Percentiles rank a stretch among this genome's conserved stretches.
Evolutionary conservation across 208 protist genomes (phyloP).

Genomic region (Balamuthia mandrillaris): DNA sequence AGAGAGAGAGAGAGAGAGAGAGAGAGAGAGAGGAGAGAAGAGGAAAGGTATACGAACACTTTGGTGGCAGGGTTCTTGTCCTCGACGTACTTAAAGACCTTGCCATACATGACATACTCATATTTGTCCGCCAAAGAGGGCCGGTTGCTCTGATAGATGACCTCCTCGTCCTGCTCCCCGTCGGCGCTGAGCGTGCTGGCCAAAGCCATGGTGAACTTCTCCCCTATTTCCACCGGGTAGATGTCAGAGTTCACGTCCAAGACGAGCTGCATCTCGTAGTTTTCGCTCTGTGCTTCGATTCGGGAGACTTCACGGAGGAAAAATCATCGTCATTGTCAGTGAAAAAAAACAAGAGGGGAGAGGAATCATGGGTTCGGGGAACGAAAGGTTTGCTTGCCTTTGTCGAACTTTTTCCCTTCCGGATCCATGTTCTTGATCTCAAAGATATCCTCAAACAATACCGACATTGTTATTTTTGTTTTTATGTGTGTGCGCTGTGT

Average conservation of each 20-base stretch:
- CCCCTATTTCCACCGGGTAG: slow-evolving; percentile 86
- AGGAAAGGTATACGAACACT: slow-evolving; percentile 32
- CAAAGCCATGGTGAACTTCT: slow-evolving; percentile 88
- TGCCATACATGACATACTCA: slow-evolving; percentile 96
- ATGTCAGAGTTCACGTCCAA: slow-evolving; percentile 94
- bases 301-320: slow-evolving; percentile 63
- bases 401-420: slow-evolving; percentile 74
- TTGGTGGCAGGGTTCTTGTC: slow-evolving; percentile 65
- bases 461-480: neutral
- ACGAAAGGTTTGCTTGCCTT: slow-evolving; percentile 24
- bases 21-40: neutral
- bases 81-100: slow-evolving; percentile 88
- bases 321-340: neutral
- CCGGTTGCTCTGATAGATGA: slow-evolving; percentile 20
- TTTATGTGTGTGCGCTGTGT: neutral
- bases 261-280: slow-evolving; percentile 75
- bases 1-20: no score
- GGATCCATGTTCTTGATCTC: slow-evolving; percentile 69
- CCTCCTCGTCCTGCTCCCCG: slow-evolving; percentile 62
- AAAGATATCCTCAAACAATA: slow-evolving; percentile 68
- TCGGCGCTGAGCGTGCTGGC: slow-evolving; percentile 85
- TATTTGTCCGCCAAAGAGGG: slow-evolving; percentile 88
- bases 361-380: neutral
- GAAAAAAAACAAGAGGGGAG: neutral
- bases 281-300: slow-evolving; percentile 64